phyloP scores from a whole-genome alignment of 2,329 filamentous ascomycete genomes.

The Gremmenia infestans region DNA sequence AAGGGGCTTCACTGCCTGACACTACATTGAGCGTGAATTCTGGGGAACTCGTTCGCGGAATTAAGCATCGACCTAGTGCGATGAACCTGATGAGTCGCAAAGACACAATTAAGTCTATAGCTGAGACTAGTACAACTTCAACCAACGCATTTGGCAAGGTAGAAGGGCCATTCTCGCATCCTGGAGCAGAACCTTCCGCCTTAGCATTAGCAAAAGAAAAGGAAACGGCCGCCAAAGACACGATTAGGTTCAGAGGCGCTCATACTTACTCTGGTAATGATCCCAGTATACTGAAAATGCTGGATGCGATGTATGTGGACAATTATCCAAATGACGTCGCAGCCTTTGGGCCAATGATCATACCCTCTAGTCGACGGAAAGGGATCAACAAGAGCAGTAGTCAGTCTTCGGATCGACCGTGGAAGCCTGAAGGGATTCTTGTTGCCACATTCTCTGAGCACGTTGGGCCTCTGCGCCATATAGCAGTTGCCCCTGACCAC shows the following conservation, averaged over 20 bases:
- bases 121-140: slow-evolving; percentile 61
- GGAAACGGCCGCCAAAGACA: slow-evolving; percentile 32
- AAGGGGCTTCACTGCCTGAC: slow-evolving; percentile 25
- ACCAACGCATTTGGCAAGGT: slow-evolving; percentile 61
- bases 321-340: slow-evolving; percentile 61
- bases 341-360: slow-evolving; percentile 76
- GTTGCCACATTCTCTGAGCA: slow-evolving; percentile 90
- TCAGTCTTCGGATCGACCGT: slow-evolving; percentile 49
- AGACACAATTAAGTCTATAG: slow-evolving; percentile 53
- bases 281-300: slow-evolving; percentile 61
- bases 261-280: slow-evolving; percentile 85
- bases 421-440: slow-evolving; percentile 79
- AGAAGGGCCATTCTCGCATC: slow-evolving; percentile 42
- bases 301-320: slow-evolving; percentile 80
- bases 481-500: slow-evolving; percentile 83
- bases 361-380: slow-evolving; percentile 57
- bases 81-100: slow-evolving; percentile 55
- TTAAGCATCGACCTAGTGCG: slow-evolving; percentile 56
- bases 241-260: slow-evolving; percentile 51
- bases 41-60: slow-evolving; percentile 35
- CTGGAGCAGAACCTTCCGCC: slow-evolving; percentile 32
- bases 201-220: slow-evolving; percentile 34
- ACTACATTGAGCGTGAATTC: slow-evolving; percentile 28
- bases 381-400: slow-evolving; percentile 34
- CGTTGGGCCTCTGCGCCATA: slow-evolving; percentile 71